Base-by-base conservation (phyloP, 495 filamentous ascomycete genomes). In the Tirmania nivea region DNA sequence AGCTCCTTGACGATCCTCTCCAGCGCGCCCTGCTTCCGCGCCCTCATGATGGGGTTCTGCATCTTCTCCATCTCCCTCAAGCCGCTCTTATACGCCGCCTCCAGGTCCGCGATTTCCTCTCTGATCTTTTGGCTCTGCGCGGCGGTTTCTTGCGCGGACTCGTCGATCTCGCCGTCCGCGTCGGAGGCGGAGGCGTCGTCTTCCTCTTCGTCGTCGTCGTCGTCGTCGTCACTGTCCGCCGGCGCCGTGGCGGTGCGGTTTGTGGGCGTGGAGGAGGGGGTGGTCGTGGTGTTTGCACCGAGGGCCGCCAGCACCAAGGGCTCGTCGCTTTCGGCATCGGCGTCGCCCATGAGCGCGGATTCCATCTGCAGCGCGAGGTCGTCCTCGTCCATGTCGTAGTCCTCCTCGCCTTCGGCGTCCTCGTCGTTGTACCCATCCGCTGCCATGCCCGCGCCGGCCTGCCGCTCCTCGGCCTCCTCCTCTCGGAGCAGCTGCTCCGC, bases 361-460 rank as follows among this genome's bases (percentile, higher is more conserved):
- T 76, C 74, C 63, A 77, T 69, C 47, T 77, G 73, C 36, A 69
- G 71, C 9, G 69, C 75, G 10, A 77, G 61, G 6, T 68, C 69
- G 47, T 67, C 65, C 17, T 65, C 65, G 14, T 68, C 70, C 50
- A 66, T 67, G 14, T 74, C 73, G 19, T 71, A 72, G 53, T 79
- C 73, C 1, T 71, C 73, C 56, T 77, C 75, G 37, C 75, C 71
- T 47, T 78, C 73, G 9, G 74, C 74, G 19, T 70, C 70, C 49
- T 75, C 69, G 21, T 71, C 69, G 20, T 64, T 62, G 35, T 66
- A 67, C 0, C 56, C 64, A 1, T 72, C 76, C 6, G 68, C 67
- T 10, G 52, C 60, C 35, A 36, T 37, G 10, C 53, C 56, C 35
- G 67, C 69, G 25, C 69, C 62, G 10, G 64, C 65, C 48, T 67